Conservation (phyloP, 1,139 yeast genomes). For the Zygosaccharomyces sapae region DNA sequence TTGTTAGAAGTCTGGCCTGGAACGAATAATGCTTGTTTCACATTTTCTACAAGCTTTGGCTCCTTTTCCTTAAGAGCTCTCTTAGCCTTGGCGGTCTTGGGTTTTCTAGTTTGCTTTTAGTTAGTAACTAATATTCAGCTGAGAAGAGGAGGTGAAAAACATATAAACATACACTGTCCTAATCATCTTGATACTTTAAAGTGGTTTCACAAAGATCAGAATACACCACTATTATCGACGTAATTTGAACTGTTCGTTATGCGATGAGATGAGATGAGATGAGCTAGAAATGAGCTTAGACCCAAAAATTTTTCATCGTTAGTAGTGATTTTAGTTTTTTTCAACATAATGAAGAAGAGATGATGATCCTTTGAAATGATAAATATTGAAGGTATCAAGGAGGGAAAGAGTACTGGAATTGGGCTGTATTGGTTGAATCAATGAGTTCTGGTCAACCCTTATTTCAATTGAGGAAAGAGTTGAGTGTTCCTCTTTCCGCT, state of each 20-base stretch:
- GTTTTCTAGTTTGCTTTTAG: slow-evolving; percentile 43
- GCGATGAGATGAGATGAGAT: slow-evolving; percentile 14
- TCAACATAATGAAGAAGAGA: not conserved
- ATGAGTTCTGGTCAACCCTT: slow-evolving; percentile 15
- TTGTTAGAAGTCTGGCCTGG: slow-evolving; percentile 85
- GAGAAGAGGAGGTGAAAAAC: slow-evolving; percentile 15
- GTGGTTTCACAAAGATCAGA: not conserved
- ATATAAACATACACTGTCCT: slow-evolving; percentile 45
- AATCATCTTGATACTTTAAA: slow-evolving; percentile 43
- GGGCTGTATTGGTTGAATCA: not conserved
- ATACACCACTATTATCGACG: slow-evolving; percentile 2
- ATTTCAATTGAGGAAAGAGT: slow-evolving; percentile 26
- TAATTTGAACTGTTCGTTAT: not conserved
- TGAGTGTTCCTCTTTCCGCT: slow-evolving; percentile 8
- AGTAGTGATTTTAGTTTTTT: slow-evolving; percentile 3
- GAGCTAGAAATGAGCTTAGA: slow-evolving; percentile 4
- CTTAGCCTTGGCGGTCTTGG: slow-evolving; percentile 94
- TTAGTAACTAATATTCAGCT: slow-evolving; percentile 2
- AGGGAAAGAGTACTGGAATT: not conserved
- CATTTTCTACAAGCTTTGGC: slow-evolving; percentile 83
- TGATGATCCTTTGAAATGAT: slow-evolving; percentile 5
- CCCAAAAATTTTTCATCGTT: slow-evolving; percentile 8
- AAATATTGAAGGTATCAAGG: slow-evolving; percentile 1
- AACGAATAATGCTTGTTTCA: slow-evolving; percentile 83
- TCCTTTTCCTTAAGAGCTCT: slow-evolving; percentile 88